A percentile compares a stretch with the other conserved stretches of the same genome.
Conservation (phyloP, 352 stramenopile species). For the Globisporangium polare region DNA sequence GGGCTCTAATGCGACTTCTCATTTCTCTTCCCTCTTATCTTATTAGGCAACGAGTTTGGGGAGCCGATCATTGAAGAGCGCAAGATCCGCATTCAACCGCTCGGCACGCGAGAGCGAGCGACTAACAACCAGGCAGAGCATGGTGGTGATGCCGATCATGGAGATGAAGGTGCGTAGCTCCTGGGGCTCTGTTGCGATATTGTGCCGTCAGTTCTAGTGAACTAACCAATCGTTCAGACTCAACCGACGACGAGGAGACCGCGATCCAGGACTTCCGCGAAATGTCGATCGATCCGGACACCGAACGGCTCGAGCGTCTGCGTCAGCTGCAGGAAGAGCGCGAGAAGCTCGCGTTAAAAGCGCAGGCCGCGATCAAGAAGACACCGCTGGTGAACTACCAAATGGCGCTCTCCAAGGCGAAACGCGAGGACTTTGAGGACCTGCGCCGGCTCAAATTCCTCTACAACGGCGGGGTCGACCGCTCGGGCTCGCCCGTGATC, state of each 20-base stretch:
- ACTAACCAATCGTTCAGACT: not conserved
- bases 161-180: slow-evolving; percentile 6
- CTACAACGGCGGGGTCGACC: slow-evolving; percentile 65
- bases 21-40: not conserved
- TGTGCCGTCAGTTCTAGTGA: not conserved
- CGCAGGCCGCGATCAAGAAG: slow-evolving; percentile 7
- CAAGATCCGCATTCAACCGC: slow-evolving; percentile 65
- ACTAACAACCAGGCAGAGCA: slow-evolving; percentile 12
- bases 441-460: slow-evolving; percentile 53
- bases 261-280: slow-evolving; percentile 52
- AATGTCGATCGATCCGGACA: slow-evolving; percentile 57
- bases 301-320: slow-evolving; percentile 43
- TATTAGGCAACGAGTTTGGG: slow-evolving; percentile 55
- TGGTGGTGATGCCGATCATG: slow-evolving; percentile 19
- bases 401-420: slow-evolving; percentile 37
- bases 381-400: slow-evolving; percentile 31
- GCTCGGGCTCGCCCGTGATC: slow-evolving; percentile 60
- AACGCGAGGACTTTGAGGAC: slow-evolving; percentile 53
- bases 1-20: not conserved
- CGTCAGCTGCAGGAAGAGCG: slow-evolving; percentile 33
- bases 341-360: slow-evolving; percentile 15
- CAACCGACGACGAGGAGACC: slow-evolving; percentile 30
- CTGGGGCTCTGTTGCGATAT: not conserved
- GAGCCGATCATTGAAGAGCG: slow-evolving; percentile 80
- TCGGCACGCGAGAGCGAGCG: slow-evolving; percentile 15